These are phyloP conservation scores for Halteria grandinella DNA, from an alignment of 73 alveolate genomes.

Conservation along the genomic window DNA sequence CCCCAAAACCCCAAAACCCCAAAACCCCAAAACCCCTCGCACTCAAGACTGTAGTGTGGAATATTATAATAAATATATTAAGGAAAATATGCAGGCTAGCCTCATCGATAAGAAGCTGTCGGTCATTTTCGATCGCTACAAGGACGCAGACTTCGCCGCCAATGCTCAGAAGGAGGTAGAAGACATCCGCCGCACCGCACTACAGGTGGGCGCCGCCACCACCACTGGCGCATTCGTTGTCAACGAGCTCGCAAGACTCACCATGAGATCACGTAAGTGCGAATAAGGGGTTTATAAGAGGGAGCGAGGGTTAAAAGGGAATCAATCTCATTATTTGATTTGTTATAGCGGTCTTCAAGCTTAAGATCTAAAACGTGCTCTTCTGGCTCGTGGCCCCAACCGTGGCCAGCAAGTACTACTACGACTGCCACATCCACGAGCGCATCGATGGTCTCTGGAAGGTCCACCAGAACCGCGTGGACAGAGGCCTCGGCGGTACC, in stretches of 20 bases:
- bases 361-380: conserved; percentile 27
- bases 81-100: not conserved
- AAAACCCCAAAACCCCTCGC: not conserved
- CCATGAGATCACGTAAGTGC: conserved; percentile 54
- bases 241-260: conserved; percentile 64
- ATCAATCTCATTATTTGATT: not conserved
- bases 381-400: conserved; percentile 55
- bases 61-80: too few species aligned
- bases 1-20: too few species aligned
- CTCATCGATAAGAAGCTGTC: conserved; percentile 47
- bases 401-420: not conserved
- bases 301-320: too few species aligned
- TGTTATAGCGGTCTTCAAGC: conserved; percentile 50
- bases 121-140: conserved; percentile 45
- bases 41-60: too few species aligned
- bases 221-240: conserved; percentile 39
- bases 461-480: conserved; percentile 50
- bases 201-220: conserved; percentile 38
- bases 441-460: conserved; percentile 52
- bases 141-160: conserved; percentile 40
- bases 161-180: conserved; percentile 61
- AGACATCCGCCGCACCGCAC: conserved; percentile 54
- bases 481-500: conserved; percentile 59
- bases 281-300: too few species aligned
- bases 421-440: conserved; percentile 25